These are phyloP conservation scores for Fusarium equiseti DNA, from an alignment of 2,329 filamentous ascomycete species.

Conservation along the genomic window DNA sequence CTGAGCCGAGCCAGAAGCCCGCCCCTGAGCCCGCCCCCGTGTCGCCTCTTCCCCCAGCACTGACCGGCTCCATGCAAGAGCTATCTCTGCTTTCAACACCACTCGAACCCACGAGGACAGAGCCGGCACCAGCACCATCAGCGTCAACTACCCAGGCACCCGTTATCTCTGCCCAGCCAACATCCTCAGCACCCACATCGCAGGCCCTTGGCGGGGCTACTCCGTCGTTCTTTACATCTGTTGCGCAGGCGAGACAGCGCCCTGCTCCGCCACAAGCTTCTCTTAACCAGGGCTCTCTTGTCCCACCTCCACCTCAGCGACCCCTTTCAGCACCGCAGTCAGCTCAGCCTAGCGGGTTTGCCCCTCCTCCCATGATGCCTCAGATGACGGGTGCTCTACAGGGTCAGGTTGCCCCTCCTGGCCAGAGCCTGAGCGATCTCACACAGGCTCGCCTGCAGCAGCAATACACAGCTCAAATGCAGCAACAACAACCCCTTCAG, in stretches of 20 bases:
- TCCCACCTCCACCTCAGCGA: constrained; percentile 81
- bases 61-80: constrained; percentile 76
- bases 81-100: constrained; percentile 66
- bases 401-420: constrained; percentile 74
- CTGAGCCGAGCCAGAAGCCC: constrained; percentile 43
- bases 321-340: constrained; percentile 90
- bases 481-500: constrained; percentile 54
- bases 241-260: constrained; percentile 60
- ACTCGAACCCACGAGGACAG: constrained; percentile 62
- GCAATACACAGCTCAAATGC: constrained; percentile 64
- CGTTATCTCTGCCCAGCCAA: constrained; percentile 42
- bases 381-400: constrained; percentile 82
- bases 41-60: constrained; percentile 56
- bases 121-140: constrained; percentile 49
- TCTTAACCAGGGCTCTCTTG: constrained; percentile 71
- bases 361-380: constrained; percentile 79
- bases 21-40: constrained; percentile 30
- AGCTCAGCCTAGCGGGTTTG: constrained; percentile 78
- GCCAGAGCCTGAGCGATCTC: constrained; percentile 82
- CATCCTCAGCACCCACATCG: constrained; percentile 51
- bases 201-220: constrained; percentile 67
- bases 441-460: constrained; percentile 75
- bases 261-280: constrained; percentile 52
- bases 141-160: not conserved
- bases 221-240: constrained; percentile 67